Evolutionary conservation across 1,139 yeast species (phyloP), one percentile per base, ranked within the genome.

Genomic region (Hansenula sp.): DNA sequence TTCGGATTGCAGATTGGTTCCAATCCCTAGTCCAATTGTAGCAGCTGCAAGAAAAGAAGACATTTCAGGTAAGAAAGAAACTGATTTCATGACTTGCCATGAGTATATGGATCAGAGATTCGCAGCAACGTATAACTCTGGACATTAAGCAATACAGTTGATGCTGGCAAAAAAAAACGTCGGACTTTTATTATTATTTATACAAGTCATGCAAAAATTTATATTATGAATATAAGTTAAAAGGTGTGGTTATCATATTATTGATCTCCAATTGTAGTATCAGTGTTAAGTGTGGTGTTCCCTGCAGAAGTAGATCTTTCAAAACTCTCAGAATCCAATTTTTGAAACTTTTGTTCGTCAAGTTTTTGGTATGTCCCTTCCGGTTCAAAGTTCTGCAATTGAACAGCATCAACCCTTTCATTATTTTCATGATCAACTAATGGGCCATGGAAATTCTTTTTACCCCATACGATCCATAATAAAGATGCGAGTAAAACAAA

Each of bases 21-120:
- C 94, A 3, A 87, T 87, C 40, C 94, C 93, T 12, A 74, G 86
- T 52, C 73, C 71, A 2, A 55, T 70, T 31, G 75, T 82, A 5
- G 58, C 67, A 28, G 55, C 62, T 4, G 70, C 73, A 15, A 50
- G 40, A 61, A 65, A 44, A 69, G 74, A 36, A 59, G 81, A 57
- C 76, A 81, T 48, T 32, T 74, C 51, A 52, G 61, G 37, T 51
- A 63, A 63, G 46, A 68, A 63, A 38, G 65, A 59, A 7, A 68
- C 66, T 10, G 55, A 56, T 21, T 61, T 67, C 2, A 67, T 80
- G 28, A 84, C 93, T 16, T 89, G 95, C 0, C 74, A 74, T 46
- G 78, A 84, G 56, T 93, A 87, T 60, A 68, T 86, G 44, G 71
- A 69, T 35, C 77, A 74, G 57, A 72, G 94, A 50, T 70, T 87